phyloP scores from a whole-genome alignment of 208 protist genomes.

The Leishmania major region DNA sequence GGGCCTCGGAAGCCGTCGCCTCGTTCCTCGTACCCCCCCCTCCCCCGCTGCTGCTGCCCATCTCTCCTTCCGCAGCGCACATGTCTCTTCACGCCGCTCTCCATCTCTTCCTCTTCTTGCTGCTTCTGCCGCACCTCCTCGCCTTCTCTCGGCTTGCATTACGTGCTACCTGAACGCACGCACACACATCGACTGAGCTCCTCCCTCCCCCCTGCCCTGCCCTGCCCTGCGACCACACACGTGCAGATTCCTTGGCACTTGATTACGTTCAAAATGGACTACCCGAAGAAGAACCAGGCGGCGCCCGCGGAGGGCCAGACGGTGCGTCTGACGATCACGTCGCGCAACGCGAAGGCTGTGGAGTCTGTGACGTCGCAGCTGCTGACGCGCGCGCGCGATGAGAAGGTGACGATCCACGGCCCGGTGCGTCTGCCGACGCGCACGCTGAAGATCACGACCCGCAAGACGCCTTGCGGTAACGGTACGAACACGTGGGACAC shows the following conservation, averaged over 20 bases:
- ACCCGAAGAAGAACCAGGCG: conserved; percentile 76
- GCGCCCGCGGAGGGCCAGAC: conserved; percentile 65
- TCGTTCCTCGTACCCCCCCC: not conserved
- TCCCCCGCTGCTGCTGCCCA: not conserved
- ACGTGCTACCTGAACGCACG: not conserved
- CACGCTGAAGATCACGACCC: conserved; percentile 97
- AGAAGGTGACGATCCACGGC: conserved; percentile 96
- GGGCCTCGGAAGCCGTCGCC: not conserved
- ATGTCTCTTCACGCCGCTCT: not conserved
- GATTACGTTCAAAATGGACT: conserved; percentile 85
- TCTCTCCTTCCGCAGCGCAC: not conserved
- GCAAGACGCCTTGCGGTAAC: conserved; percentile 99
- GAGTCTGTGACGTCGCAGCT: conserved; percentile 98
- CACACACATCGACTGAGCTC: not conserved
- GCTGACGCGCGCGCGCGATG: conserved; percentile 94
- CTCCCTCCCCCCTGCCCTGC: conserved; percentile 2
- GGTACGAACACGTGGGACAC: conserved; percentile 99
- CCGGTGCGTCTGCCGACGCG: conserved; percentile 99
- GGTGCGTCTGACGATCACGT: conserved; percentile 98
- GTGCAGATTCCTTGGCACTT: conserved; percentile 44
- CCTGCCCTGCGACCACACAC: not conserved
- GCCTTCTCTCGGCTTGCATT: not conserved
- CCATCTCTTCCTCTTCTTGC: not conserved
- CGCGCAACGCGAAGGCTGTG: conserved; percentile 95
- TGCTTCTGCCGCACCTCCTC: not conserved